These are phyloP conservation scores for Neonectria punicea DNA, from an alignment of 2,329 filamentous ascomycete genomes.

Conservation along the genomic window DNA sequence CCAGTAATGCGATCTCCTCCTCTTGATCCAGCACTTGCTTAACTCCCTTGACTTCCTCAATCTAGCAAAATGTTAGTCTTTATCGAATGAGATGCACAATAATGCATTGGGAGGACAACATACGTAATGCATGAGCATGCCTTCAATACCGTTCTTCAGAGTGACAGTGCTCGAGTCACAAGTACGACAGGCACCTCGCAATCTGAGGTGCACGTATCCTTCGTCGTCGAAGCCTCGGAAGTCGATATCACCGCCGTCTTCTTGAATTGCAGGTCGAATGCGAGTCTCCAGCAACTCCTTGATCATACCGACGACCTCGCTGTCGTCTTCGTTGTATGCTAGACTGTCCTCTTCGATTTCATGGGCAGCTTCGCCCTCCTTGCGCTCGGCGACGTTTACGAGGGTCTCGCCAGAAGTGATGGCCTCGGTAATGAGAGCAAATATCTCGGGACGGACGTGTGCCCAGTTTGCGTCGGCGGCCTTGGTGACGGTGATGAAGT, in stretches of 20 bases:
- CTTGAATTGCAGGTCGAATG: slow-evolving; percentile 94
- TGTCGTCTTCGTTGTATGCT: slow-evolving; percentile 88
- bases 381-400: slow-evolving; percentile 76
- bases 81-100: background rate
- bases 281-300: slow-evolving; percentile 96
- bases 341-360: slow-evolving; percentile 72
- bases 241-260: slow-evolving; percentile 97
- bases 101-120: slow-evolving; percentile 51
- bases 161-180: slow-evolving; percentile 98
- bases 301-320: slow-evolving; percentile 97
- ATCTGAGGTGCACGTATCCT: slow-evolving; percentile 85
- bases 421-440: slow-evolving; percentile 92
- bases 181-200: slow-evolving; percentile 92
- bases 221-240: slow-evolving; percentile 86
- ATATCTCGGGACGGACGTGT: slow-evolving; percentile 94
- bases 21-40: slow-evolving; percentile 91
- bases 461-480: slow-evolving; percentile 89
- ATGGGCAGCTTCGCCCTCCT: slow-evolving; percentile 58
- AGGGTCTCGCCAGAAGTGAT: slow-evolving; percentile 86
- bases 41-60: slow-evolving; percentile 94
- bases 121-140: slow-evolving; percentile 97
- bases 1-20: slow-evolving; percentile 85
- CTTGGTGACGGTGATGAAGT: slow-evolving; percentile 98
- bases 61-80: slow-evolving; percentile 63
- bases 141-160: slow-evolving; percentile 96